These are phyloP conservation scores for Pseudevernia furfuracea DNA, from an alignment of 495 filamentous ascomycete species.

Conservation along the genomic window DNA sequence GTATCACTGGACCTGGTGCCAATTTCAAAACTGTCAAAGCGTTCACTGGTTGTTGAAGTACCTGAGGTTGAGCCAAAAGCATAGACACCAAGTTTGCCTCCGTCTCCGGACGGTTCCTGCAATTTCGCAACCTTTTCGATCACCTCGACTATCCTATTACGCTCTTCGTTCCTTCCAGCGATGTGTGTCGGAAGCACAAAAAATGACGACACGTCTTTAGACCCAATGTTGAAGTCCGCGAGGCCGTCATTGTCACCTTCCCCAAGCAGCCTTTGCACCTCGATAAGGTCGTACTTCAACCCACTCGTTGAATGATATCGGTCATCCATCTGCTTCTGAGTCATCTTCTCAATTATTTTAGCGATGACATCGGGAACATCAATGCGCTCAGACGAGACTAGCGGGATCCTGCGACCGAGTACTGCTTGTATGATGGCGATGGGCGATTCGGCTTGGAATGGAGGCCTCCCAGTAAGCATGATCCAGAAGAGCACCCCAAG, in stretches of 20 bases:
- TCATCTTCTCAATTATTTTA: constrained; percentile 81
- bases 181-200: constrained; percentile 74
- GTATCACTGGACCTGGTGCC: constrained; percentile 42
- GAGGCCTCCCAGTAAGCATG: constrained; percentile 64
- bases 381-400: constrained; percentile 62
- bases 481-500: constrained; percentile 81
- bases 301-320: constrained; percentile 79
- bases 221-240: constrained; percentile 61
- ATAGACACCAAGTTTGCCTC: not conserved
- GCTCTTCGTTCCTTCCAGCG: constrained; percentile 70
- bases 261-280: constrained; percentile 61
- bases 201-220: constrained; percentile 75
- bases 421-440: constrained; percentile 86
- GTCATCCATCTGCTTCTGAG: constrained; percentile 72
- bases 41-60: constrained; percentile 32
- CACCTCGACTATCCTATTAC: constrained; percentile 56
- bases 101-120: constrained; percentile 31
- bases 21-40: constrained; percentile 40
- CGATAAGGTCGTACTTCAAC: constrained; percentile 64
- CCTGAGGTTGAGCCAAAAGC: constrained; percentile 12
- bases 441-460: constrained; percentile 69
- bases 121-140: constrained; percentile 63
- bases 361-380: constrained; percentile 76
- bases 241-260: constrained; percentile 65
- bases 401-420: constrained; percentile 63